A percentile compares a stretch with the other conserved stretches of the same genome.
Conservation (phyloP, 306 rosid genomes). For the Canavalia ensiformis region DNA sequence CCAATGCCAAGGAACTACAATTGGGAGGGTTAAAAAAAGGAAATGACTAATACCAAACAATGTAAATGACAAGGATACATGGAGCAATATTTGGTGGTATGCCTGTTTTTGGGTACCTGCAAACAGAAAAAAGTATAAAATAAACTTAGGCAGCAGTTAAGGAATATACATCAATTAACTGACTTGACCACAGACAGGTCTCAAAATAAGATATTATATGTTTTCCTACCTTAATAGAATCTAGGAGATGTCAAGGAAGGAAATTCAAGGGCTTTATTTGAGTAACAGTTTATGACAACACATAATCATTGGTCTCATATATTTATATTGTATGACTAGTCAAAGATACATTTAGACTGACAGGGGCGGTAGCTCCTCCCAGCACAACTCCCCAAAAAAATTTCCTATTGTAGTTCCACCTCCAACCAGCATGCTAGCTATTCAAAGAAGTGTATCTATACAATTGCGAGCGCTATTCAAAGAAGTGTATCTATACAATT, state of each 20-base stretch:
- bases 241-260: background rate
- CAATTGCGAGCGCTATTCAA: too few relatives aligned
- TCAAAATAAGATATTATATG: constrained; percentile 2
- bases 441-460: too few relatives aligned
- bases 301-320: background rate
- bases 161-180: constrained; percentile 28
- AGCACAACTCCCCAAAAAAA: background rate
- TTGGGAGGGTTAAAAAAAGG: constrained; percentile 7
- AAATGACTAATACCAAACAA: constrained; percentile 23
- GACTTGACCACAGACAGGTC: background rate
- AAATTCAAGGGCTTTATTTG: background rate
- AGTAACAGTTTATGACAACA: background rate
- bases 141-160: constrained; percentile 16
- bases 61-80: constrained; percentile 75
- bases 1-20: constrained; percentile 21
- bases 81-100: constrained; percentile 91
- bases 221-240: background rate
- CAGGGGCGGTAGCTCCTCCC: background rate
- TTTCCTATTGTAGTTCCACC: too few relatives aligned
- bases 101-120: constrained; percentile 83
- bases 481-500: too few relatives aligned
- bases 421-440: too few relatives aligned
- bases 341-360: background rate
- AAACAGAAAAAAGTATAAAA: constrained; percentile 29
- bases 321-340: background rate